phyloP scores from a whole-genome alignment of 2,329 filamentous ascomycete genomes.

The Graphiopsis chlorocephala region DNA sequence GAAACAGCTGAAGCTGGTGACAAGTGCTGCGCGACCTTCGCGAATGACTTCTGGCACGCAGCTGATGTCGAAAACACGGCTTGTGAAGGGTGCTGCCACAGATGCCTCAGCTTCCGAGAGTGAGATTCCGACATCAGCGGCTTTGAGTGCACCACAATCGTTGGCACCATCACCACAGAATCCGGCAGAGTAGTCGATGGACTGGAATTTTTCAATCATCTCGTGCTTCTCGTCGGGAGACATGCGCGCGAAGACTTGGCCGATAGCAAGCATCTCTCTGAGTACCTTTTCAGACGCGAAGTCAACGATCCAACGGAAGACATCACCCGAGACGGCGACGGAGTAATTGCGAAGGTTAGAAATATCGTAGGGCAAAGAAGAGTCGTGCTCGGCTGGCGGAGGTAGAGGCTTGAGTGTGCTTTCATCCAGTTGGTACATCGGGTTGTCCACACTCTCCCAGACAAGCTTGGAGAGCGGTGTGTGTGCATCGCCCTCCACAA shows the following conservation, averaged over 20 bases:
- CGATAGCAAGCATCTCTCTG: slow-evolving; percentile 81
- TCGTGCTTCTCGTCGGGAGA: slow-evolving; percentile 98
- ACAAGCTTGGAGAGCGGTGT: slow-evolving; percentile 70
- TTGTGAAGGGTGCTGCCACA: slow-evolving; percentile 97
- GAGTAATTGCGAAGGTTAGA: slow-evolving; percentile 81
- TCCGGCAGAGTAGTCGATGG: slow-evolving; percentile 89
- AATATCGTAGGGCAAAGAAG: slow-evolving; percentile 81
- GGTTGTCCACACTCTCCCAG: slow-evolving; percentile 96
- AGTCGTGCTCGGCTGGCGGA: slow-evolving; percentile 68
- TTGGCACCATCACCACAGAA: slow-evolving; percentile 98
- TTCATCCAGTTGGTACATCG: slow-evolving; percentile 71
- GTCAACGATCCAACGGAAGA: slow-evolving; percentile 95
- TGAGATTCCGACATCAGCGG: slow-evolving; percentile 94
- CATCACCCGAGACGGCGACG: slow-evolving; percentile 84
- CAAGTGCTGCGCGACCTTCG: slow-evolving; percentile 87
- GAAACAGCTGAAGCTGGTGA: slow-evolving; percentile 99
- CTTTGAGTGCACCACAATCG: slow-evolving; percentile 94
- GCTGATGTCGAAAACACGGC: slow-evolving; percentile 89
- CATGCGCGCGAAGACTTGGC: slow-evolving; percentile 96
- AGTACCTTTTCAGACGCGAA: slow-evolving; percentile 79
- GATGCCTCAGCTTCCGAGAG: slow-evolving; percentile 96
- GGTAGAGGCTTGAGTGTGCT: slow-evolving; percentile 77
- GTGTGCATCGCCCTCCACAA: slow-evolving; percentile 72
- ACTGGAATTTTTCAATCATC: slow-evolving; percentile 93
- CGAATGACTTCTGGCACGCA: slow-evolving; percentile 91